A percentile compares a stretch with the other conserved stretches of the same genome.
Evolutionary conservation across 345 rosid species (phyloP).

Genomic region (Acer yangbiense): DNA sequence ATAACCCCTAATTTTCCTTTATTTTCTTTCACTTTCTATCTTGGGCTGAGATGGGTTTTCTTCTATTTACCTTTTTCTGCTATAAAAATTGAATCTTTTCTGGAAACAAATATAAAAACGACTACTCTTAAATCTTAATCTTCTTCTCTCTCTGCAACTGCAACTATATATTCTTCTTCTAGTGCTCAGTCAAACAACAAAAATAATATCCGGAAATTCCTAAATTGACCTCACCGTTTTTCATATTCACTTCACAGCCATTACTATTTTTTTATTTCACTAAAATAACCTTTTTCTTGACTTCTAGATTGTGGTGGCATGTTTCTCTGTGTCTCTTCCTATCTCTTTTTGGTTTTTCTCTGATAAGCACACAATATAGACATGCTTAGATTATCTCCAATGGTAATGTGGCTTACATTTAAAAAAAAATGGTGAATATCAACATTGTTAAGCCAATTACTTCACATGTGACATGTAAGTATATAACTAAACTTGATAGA

Average conservation of each 20-base stretch:
- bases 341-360: no score
- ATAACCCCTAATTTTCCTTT: background rate
- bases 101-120: background rate
- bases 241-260: background rate
- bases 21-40: constrained; percentile 4
- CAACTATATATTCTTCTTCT: background rate
- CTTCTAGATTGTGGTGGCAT: background rate
- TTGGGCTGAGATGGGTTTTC: background rate
- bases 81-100: background rate
- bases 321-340: background rate
- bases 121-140: background rate
- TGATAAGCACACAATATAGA: no score
- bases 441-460: no score
- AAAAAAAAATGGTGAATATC: no score
- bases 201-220: background rate
- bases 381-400: no score
- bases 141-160: background rate
- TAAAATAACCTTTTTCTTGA: background rate
- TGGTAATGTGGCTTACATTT: no score
- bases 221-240: background rate
- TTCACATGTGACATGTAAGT: no score
- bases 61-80: background rate
- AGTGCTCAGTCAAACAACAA: constrained; percentile 3
- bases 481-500: no score
- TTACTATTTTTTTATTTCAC: background rate